phyloP scores from a whole-genome alignment of 371 early-diverging fungal genomes.

The Syncephalastrum sp. region DNA sequence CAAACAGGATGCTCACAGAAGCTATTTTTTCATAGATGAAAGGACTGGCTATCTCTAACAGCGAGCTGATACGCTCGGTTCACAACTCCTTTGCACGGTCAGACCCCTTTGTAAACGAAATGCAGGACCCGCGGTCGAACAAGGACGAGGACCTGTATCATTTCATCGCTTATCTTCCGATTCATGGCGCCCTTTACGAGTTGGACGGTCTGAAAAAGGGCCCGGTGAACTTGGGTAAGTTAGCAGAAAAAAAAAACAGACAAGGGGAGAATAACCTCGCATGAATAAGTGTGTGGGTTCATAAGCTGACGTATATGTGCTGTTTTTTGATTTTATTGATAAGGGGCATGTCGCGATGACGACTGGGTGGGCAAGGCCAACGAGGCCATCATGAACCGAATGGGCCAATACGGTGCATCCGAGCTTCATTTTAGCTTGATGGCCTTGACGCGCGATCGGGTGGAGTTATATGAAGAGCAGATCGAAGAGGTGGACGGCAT shows the following conservation, averaged over 20 bases:
- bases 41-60: constrained; percentile 82
- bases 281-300: background rate
- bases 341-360: constrained; percentile 60
- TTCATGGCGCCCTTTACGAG: constrained; percentile 79
- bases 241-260: background rate
- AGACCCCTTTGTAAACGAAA: constrained; percentile 76
- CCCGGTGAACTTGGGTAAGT: constrained; percentile 64
- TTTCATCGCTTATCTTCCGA: constrained; percentile 85
- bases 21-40: constrained; percentile 51
- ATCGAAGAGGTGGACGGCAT: constrained; percentile 50
- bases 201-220: constrained; percentile 82
- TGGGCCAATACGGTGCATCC: constrained; percentile 58
- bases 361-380: constrained; percentile 73
- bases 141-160: constrained; percentile 86
- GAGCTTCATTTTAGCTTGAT: constrained; percentile 88
- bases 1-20: background rate
- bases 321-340: constrained; percentile 3
- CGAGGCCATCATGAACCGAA: constrained; percentile 71
- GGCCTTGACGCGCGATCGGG: constrained; percentile 76
- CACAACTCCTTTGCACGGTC: constrained; percentile 87
- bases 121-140: constrained; percentile 48
- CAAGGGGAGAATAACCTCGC: background rate
- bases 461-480: constrained; percentile 53
- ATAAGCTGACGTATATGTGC: too few relatives aligned
- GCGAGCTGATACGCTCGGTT: constrained; percentile 74